Conservation (phyloP, 495 filamentous ascomycete genomes). For the Tuber umbilicatum region DNA sequence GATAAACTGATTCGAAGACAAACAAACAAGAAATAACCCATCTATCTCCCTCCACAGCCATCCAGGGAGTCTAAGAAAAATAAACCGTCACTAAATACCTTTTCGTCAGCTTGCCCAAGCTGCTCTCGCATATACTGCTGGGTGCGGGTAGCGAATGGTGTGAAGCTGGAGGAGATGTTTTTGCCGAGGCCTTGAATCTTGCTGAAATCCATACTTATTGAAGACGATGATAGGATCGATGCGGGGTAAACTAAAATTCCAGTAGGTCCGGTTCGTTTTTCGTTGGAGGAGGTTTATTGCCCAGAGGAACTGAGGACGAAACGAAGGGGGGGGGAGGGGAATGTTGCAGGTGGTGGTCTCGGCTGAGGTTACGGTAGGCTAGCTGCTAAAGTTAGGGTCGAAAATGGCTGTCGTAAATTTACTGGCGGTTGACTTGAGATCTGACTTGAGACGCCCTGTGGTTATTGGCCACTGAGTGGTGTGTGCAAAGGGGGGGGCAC, state of each 20-base stretch:
- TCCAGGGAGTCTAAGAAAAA: conserved; percentile 13
- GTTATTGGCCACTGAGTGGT: neutral
- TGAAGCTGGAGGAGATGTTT: conserved; percentile 68
- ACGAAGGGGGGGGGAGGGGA: conserved; percentile 8
- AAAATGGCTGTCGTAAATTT: neutral
- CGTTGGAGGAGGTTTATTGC: neutral
- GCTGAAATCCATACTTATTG: conserved; percentile 43
- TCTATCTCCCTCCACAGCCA: neutral
- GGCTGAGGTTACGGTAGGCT: neutral
- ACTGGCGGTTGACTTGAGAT: neutral
- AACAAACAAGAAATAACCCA: neutral
- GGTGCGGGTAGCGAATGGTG: conserved; percentile 85
- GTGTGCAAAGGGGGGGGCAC: neutral
- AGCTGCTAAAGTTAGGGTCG: neutral
- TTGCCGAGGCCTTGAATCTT: conserved; percentile 54
- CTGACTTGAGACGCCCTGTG: neutral
- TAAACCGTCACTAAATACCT: conserved; percentile 49
- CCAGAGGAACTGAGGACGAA: neutral
- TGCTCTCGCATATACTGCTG: conserved; percentile 97
- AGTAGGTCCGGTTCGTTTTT: neutral
- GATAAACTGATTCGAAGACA: conserved; percentile 15
- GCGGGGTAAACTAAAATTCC: conserved; percentile 6
- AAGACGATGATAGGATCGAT: conserved; percentile 8
- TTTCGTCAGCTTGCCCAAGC: conserved; percentile 89
- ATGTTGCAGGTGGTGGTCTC: conserved; percentile 3